Evolutionary conservation across 768 basidiomycete species (phyloP).

Genomic region (Leccinellum luteum): DNA sequence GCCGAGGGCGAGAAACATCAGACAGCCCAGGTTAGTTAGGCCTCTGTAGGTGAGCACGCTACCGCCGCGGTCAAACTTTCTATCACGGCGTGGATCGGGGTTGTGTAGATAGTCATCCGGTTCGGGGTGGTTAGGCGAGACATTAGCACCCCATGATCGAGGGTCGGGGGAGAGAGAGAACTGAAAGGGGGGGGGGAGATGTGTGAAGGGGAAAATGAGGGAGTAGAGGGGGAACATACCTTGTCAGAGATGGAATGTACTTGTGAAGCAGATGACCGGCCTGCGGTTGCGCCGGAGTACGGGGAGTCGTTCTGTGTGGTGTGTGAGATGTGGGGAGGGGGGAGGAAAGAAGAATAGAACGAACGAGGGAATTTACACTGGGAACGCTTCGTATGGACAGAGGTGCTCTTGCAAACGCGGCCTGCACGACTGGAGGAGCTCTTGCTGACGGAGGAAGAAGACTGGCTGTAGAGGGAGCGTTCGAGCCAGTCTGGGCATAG

Average conservation of each 20-base stretch:
- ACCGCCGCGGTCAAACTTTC: conserved; percentile 51
- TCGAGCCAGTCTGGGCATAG: conserved; percentile 38
- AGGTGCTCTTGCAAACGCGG: conserved; percentile 43
- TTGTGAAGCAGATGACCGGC: conserved; percentile 28
- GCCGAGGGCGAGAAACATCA: conserved; percentile 52
- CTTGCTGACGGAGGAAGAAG: conserved; percentile 42
- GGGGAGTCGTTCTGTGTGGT: conserved; percentile 39
- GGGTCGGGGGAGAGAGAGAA: conserved; percentile 77
- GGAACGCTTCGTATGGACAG: conserved; percentile 34
- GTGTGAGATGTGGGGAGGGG: not conserved
- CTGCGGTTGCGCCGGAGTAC: conserved; percentile 34
- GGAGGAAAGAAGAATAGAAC: conserved; percentile 6
- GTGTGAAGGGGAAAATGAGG: not conserved
- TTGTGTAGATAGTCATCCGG: conserved; percentile 73
- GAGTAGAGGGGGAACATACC: conserved; percentile 28
- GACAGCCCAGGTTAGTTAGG: conserved; percentile 67
- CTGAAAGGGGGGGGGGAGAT: conserved; percentile 32
- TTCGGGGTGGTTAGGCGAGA: conserved; percentile 55
- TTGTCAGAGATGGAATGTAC: conserved; percentile 58
- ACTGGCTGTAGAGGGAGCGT: conserved; percentile 51
- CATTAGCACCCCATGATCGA: conserved; percentile 65
- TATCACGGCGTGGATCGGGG: conserved; percentile 63
- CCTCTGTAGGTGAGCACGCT: conserved; percentile 69
- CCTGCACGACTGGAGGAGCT: conserved; percentile 35
- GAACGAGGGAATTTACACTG: conserved; percentile 44